Evolutionary conservation across 2,329 filamentous ascomycete genomes (phyloP).

Genomic region (Neonectria sp.): DNA sequence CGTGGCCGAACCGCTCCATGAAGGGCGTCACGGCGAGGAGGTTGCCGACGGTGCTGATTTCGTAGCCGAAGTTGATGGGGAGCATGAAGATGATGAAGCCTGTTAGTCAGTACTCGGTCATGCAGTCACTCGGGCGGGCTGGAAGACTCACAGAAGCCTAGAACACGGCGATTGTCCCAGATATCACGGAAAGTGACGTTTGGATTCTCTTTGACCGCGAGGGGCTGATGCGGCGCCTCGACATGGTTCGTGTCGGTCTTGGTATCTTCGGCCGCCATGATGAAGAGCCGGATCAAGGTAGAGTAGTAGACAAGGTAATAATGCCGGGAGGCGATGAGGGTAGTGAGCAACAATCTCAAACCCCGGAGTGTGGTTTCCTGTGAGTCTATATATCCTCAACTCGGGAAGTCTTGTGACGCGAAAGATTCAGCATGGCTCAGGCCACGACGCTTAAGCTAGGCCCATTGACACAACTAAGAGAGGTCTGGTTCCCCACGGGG

Average conservation of each 20-base stretch:
- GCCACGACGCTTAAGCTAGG: constrained; percentile 6
- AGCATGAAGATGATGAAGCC: constrained; percentile 48
- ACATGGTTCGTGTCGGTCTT: constrained; percentile 31
- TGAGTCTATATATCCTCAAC: constrained; percentile 9
- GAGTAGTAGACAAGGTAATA: neutral
- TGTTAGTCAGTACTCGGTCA: neutral
- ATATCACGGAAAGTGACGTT: constrained; percentile 34
- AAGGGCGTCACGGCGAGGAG: constrained; percentile 48
- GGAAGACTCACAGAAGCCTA: constrained; percentile 34
- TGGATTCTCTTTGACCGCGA: neutral
- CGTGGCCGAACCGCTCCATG: constrained; percentile 41
- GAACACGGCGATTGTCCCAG: constrained; percentile 38
- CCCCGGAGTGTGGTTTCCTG: neutral
- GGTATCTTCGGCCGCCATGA: constrained; percentile 26
- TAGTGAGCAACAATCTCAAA: neutral
- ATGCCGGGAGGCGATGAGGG: neutral
- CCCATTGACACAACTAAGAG: constrained; percentile 2
- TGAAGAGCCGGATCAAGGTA: constrained; percentile 1
- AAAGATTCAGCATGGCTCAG: constrained; percentile 18
- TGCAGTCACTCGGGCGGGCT: accelerated
- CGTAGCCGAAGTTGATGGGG: constrained; percentile 51
- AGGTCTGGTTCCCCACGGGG: constrained; percentile 26
- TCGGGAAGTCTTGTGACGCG: constrained; percentile 9
- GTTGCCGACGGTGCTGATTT: constrained; percentile 48
- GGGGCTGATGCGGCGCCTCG: constrained; percentile 22